phyloP scores from a whole-genome alignment of 176 grass and related monocot species.

The Phragmites australis region DNA sequence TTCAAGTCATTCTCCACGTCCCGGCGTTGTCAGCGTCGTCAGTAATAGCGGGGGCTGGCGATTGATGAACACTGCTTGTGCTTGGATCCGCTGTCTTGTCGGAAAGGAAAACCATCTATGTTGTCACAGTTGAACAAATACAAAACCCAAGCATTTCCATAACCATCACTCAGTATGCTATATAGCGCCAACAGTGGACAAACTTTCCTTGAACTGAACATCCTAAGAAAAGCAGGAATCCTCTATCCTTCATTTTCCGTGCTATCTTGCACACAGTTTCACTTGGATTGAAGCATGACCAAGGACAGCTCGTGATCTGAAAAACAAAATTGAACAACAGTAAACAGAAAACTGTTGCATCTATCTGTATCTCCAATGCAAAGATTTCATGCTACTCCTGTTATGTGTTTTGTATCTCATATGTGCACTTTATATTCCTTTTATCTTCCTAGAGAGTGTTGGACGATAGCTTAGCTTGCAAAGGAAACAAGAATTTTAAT shows the following conservation, averaged over 20 bases:
- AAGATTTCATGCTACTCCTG: background rate
- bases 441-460: background rate
- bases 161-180: background rate
- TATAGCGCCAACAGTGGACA: background rate
- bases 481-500: constrained; percentile 2
- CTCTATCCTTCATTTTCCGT: background rate
- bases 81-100: too few relatives aligned
- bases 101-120: too few relatives aligned
- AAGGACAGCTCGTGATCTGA: background rate
- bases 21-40: too few relatives aligned
- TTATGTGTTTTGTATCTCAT: background rate
- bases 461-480: constrained; percentile 1
- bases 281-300: constrained; percentile 27
- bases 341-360: background rate
- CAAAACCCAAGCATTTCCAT: constrained; percentile 13
- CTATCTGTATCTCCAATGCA: background rate
- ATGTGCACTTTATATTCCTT: background rate
- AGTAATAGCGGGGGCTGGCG: too few relatives aligned
- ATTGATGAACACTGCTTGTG: too few relatives aligned
- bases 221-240: background rate
- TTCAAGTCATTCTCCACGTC: too few relatives aligned
- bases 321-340: background rate
- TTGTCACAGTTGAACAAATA: background rate
- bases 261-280: background rate
- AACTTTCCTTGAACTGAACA: background rate